Base-by-base conservation (phyloP, 768 basidiomycete genomes). In the Leccinum subtestaceum region DNA sequence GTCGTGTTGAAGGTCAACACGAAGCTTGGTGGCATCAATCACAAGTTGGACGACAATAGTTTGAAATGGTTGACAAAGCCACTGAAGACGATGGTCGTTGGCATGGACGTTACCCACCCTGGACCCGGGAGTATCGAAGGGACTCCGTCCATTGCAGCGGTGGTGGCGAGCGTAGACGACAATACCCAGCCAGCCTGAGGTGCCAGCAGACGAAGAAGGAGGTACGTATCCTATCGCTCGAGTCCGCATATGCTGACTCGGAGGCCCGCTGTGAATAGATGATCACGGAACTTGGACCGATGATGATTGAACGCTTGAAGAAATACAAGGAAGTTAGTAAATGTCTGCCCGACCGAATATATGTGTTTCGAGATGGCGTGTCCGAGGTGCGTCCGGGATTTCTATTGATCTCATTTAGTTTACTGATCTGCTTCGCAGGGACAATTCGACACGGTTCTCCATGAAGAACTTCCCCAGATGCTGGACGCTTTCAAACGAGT, bases 351-450 rank as follows among this genome's bases (percentile, higher is more conserved):
- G 80, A 85, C 1, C 80, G 90, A 3, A 78, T 94, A 6, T 73
- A 88, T 32, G 77, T 93, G 7, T 94, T 85, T 65, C 84, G 92
- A 15, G 90, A 93, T 71, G 92, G 91, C 43, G 89, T 92, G 3
- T 91, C 89, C 1, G 88, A 89, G 78, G 90, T 87, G 58, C 12
- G 81, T 23, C 5, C 67, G 5, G 23, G 43, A 13, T 49, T 17
- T 48, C 27, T 36, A 50, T 4, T 11, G 46, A 11, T 29, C 1
- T 38, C 15, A 21, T 8, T 2, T 52, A 27, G 5, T 45, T 53
- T 47, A 13, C 10, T 57, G 12, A 60, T 2, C 6, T 43, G 46
- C n/a, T 21, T 34, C 4, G 53, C 52, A 92, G 87, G 89, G 89
- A 5, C 90, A 93, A 76, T 93, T 88, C 56, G 76, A 84, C 40